Evolutionary conservation across 2,329 filamentous ascomycete species (phyloP).

Genomic region (Scedosporium apiospermum): DNA sequence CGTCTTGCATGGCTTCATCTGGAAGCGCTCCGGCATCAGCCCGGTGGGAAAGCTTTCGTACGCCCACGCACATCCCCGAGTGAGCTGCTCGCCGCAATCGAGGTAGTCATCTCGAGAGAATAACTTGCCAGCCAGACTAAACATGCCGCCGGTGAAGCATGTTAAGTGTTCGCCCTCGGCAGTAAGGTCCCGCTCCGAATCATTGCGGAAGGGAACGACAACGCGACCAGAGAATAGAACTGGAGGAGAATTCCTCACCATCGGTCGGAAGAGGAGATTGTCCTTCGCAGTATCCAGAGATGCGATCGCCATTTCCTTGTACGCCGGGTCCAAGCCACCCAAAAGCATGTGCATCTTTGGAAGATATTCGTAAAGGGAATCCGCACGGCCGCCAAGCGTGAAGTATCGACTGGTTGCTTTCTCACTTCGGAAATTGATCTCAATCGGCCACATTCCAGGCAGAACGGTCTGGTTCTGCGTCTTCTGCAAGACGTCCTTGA

Average conservation of each 20-base stretch:
- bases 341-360: conserved; percentile 56
- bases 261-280: conserved; percentile 58
- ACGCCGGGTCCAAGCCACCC: conserved; percentile 39
- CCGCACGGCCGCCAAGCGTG: conserved; percentile 40
- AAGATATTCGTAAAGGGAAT: conserved; percentile 57
- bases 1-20: conserved; percentile 33
- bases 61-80: conserved; percentile 49
- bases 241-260: conserved; percentile 27
- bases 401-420: background rate
- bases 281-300: conserved; percentile 49
- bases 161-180: conserved; percentile 44
- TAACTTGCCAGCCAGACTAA: conserved; percentile 56
- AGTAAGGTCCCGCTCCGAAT: conserved; percentile 44
- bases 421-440: conserved; percentile 43
- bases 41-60: conserved; percentile 44
- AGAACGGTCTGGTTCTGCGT: conserved; percentile 44
- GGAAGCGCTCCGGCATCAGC: conserved; percentile 49
- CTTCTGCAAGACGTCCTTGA: conserved; percentile 44
- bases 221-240: conserved; percentile 55
- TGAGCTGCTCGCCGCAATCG: conserved; percentile 34
- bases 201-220: conserved; percentile 47
- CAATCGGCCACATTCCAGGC: conserved; percentile 54
- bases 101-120: conserved; percentile 41
- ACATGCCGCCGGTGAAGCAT: conserved; percentile 64
- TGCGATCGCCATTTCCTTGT: conserved; percentile 27